Base-by-base conservation (phyloP, 495 filamentous ascomycete genomes). In the Tetracladium marchalianum region DNA sequence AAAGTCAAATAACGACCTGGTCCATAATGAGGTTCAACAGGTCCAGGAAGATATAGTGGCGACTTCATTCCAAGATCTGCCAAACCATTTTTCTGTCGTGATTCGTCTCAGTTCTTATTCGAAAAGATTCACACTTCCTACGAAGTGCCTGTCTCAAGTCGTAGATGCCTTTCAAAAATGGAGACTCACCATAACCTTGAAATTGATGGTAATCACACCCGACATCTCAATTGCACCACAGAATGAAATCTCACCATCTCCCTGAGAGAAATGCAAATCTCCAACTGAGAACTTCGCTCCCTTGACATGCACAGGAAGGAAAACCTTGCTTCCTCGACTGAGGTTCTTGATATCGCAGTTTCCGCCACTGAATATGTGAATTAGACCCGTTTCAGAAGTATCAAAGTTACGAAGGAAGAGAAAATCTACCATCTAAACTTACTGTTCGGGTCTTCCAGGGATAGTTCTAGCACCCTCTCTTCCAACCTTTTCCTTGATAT, bases 211-310 rank as follows among this genome's bases (percentile, higher is more conserved):
- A 51, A 97, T 93, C 12, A 88, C 66, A 15, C 90, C 90, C 0
- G 90, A 85, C 87, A 97, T 97, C 61, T 97, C 90, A 50, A 97
- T 97, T 9, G 90, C 90, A 11, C 90, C 90, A 56, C 90, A 97
- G 66, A 97, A 96, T 0, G 81, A 87, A 42, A 97, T 95, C 62
- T 97, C 90, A 4, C 90, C 90, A 39, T 46, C 43, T 4, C 43
- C 43, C 24, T 67, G 80, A 0, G 78, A 85, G 68, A 94, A 95
- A 61, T 95, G 88, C 17, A 95, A 18, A 61, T 96, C 90, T 12
- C 90, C 90, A 9, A 97, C 90, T 38, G 77, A 84, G 68, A 97
- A 97, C 55, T 92, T 92, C 34, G 90, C 90, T 0, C 90, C 89
- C 0, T 76, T 70, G 24, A 96, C 85, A 46, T 76, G 71, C 1